phyloP scores from a whole-genome alignment of 306 rosid species.

The Styphnolobium japonicum region DNA sequence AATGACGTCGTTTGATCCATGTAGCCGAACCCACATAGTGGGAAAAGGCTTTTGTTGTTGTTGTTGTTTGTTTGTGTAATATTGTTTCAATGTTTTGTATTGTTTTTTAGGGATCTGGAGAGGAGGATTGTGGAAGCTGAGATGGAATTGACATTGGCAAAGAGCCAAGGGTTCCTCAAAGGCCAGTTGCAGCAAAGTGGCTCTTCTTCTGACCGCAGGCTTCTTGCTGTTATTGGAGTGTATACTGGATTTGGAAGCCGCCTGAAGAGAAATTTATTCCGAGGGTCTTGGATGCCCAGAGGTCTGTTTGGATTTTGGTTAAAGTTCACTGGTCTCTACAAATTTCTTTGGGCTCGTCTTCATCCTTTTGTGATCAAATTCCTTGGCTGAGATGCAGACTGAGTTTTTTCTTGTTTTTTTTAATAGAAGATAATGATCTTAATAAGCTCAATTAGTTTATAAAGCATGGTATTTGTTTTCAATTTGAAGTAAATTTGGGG shows the following conservation, averaged over 20 bases:
- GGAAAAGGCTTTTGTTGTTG: too few species aligned
- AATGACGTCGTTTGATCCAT: too few species aligned
- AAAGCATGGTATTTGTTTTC: neutral
- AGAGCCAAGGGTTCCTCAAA: slow-evolving; percentile 95
- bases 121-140: slow-evolving; percentile 94
- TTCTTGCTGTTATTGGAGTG: slow-evolving; percentile 94
- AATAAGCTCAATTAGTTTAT: neutral
- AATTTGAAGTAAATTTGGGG: neutral
- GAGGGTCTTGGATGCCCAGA: slow-evolving; percentile 99
- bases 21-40: too few species aligned
- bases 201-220: slow-evolving; percentile 60
- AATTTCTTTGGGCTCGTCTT: neutral
- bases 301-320: slow-evolving; percentile 53
- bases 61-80: neutral
- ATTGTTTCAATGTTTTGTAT: neutral
- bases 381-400: slow-evolving; percentile 1
- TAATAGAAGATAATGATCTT: neutral
- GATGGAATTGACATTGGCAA: slow-evolving; percentile 89
- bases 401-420: neutral
- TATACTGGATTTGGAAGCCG: slow-evolving; percentile 94
- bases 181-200: slow-evolving; percentile 44
- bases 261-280: slow-evolving; percentile 66
- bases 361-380: neutral
- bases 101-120: slow-evolving; percentile 69
- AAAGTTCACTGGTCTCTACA: neutral